Evolutionary conservation across 768 basidiomycete species (phyloP).

Genomic region (Candolleomyces eurysporus): DNA sequence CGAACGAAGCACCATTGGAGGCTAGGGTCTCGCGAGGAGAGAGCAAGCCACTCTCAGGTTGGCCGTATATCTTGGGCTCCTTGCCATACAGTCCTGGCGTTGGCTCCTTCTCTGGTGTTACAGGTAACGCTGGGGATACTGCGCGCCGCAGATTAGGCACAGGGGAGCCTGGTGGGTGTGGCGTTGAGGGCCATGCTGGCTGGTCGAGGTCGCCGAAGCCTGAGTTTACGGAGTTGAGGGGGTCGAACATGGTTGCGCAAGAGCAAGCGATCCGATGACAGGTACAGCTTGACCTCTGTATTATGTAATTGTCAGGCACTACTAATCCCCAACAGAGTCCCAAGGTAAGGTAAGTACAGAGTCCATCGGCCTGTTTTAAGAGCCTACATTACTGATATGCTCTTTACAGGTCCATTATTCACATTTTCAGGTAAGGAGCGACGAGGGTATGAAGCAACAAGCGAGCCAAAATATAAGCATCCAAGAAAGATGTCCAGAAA

Average conservation of each 20-base stretch:
- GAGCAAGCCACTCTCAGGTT: conserved; percentile 79
- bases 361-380: too few relatives aligned
- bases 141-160: conserved; percentile 71
- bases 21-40: conserved; percentile 66
- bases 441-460: neutral
- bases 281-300: neutral
- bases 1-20: conserved; percentile 69
- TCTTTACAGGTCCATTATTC: too few relatives aligned
- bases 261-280: neutral
- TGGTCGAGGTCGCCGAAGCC: conserved; percentile 49
- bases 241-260: conserved; percentile 59
- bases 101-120: conserved; percentile 52
- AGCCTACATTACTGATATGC: too few relatives aligned
- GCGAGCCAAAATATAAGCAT: neutral
- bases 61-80: conserved; percentile 85
- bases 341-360: too few relatives aligned
- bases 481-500: neutral
- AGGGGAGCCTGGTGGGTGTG: conserved; percentile 67
- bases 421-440: neutral
- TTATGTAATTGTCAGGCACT: conserved; percentile 3
- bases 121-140: conserved; percentile 43
- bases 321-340: neutral
- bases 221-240: conserved; percentile 55
- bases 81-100: conserved; percentile 65
- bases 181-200: conserved; percentile 81